Evolutionary conservation across 2,329 filamentous ascomycete genomes (phyloP).

Genomic region (Fusarium sarcochroum): DNA sequence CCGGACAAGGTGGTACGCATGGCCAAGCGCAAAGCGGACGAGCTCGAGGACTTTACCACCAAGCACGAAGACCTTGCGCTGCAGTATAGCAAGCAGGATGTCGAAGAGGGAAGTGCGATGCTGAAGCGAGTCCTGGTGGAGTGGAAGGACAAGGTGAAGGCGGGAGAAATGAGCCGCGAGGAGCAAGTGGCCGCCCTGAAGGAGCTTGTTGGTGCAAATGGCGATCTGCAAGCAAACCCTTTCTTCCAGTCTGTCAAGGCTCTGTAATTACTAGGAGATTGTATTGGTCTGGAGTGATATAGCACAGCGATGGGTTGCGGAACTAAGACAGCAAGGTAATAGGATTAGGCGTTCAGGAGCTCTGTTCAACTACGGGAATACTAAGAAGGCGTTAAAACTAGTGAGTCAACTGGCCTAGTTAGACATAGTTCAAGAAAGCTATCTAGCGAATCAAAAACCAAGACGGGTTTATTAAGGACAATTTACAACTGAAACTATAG

Average conservation of each 20-base stretch:
- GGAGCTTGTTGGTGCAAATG: constrained; percentile 82
- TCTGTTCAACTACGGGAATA: constrained; percentile 21
- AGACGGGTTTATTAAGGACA: background rate
- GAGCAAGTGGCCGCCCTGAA: constrained; percentile 85
- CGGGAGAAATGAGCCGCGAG: constrained; percentile 73
- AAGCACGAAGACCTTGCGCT: constrained; percentile 76
- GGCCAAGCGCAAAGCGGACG: constrained; percentile 99
- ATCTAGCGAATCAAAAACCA: constrained; percentile 20
- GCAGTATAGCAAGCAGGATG: constrained; percentile 83
- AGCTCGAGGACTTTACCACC: constrained; percentile 93
- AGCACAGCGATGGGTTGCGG: constrained; percentile 2
- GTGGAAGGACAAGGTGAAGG: constrained; percentile 85
- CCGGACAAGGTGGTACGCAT: constrained; percentile 97
- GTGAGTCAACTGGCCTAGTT: constrained; percentile 4
- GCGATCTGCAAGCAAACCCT: constrained; percentile 73
- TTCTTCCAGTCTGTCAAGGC: constrained; percentile 79
- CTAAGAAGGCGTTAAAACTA: constrained; percentile 14
- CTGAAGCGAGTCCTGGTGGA: constrained; percentile 85
- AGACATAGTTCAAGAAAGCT: constrained; percentile 1
- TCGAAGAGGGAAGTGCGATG: constrained; percentile 87
- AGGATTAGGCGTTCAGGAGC: constrained; percentile 28
- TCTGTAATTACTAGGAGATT: constrained; percentile 54
- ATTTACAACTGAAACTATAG: background rate
- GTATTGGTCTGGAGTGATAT: constrained; percentile 1
- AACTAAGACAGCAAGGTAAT: background rate